Evolutionary conservation across 2,329 filamentous ascomycete genomes (phyloP), one percentile per base, ranked within the genome.

Genomic region (Arthrocladium fulminans): DNA sequence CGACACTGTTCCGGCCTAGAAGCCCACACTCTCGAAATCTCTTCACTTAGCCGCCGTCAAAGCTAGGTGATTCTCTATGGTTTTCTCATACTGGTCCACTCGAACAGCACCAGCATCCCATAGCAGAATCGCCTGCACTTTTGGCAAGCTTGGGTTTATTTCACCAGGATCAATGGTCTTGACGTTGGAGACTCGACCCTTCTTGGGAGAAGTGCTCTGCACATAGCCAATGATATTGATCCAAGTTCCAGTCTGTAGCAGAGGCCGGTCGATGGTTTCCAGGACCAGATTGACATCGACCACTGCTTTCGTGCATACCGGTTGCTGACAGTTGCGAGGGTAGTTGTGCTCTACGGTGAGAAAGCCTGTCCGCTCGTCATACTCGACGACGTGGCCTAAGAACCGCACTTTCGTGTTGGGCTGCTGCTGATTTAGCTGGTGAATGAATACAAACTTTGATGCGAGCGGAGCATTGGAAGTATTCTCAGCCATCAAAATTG

Each of bases 151-250:
- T 4, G 41, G 24, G 6, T n/a, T n/a, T 23, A 25, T 27, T 13
- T 35, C n/a, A 9, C 5, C 6, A n/a, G 13, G 37, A 9, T n/a
- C 22, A 20, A 5, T 15, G 8, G 19, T 27, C n/a, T 27, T 47
- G 7, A 8, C 23, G 19, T n/a, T 19, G 6, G n/a, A 15, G 25
- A 42, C 50, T 52, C 43, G 51, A 41, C 49, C 50, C 71, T 74
- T 51, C 22, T 41, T 24, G n/a, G 8, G 37, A n/a, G 27, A 25
- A 24, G 10, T 25, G 23, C 15, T 29, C 30, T 55, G 51, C 47
- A 89, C 72, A 63, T 94, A 94, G 4, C 89, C 90, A 55, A 96
- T 78, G 2, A 96, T 75, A 62, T 96, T 94, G 43, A 96, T 67
- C 88, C 89, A 96, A 51, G 83, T 76, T n/a, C 90, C 90, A 35